These are phyloP conservation scores for Wickerhamiella alocasiicola DNA, from an alignment of 805 yeast species.

Conservation along the genomic window DNA sequence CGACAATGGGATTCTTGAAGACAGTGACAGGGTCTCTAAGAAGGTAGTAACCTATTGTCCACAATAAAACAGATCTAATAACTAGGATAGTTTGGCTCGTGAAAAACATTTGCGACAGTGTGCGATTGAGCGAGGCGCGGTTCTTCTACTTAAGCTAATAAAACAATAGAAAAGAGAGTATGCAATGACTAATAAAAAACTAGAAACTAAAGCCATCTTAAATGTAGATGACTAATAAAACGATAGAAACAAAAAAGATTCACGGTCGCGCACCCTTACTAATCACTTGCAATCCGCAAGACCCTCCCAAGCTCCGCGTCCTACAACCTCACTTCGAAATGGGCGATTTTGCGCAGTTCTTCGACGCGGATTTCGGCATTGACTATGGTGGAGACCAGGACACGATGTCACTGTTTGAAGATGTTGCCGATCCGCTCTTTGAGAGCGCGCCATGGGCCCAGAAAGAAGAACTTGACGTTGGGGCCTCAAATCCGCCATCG, in stretches of 20 bases:
- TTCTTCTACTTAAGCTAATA: too few relatives aligned
- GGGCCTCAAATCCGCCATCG: slow-evolving; percentile 1
- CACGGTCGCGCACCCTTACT: too few relatives aligned
- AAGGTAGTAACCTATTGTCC: slow-evolving; percentile 24
- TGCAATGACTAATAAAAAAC: too few relatives aligned
- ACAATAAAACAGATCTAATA: slow-evolving; percentile 19
- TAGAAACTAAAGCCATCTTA: too few relatives aligned
- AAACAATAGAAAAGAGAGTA: neutral
- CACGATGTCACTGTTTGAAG: slow-evolving; percentile 10
- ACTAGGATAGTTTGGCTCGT: slow-evolving; percentile 17
- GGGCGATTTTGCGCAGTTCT: slow-evolving; percentile 13
- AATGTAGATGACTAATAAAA: too few relatives aligned
- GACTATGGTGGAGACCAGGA: slow-evolving; percentile 9
- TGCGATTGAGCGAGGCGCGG: too few relatives aligned
- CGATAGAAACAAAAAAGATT: too few relatives aligned
- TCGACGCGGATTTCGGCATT: slow-evolving; percentile 12
- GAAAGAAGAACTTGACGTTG: slow-evolving; percentile 6
- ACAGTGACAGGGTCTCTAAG: slow-evolving; percentile 22
- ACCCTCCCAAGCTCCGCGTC: too few relatives aligned
- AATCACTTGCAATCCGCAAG: too few relatives aligned
- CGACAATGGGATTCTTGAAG: slow-evolving; percentile 20
- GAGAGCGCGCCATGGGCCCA: slow-evolving; percentile 8
- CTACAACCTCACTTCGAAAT: too few relatives aligned
- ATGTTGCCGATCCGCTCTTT: slow-evolving; percentile 9
- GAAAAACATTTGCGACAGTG: neutral